phyloP scores from a whole-genome alignment of 2,329 filamentous ascomycete genomes.

The Lachnellula subtilissima region DNA sequence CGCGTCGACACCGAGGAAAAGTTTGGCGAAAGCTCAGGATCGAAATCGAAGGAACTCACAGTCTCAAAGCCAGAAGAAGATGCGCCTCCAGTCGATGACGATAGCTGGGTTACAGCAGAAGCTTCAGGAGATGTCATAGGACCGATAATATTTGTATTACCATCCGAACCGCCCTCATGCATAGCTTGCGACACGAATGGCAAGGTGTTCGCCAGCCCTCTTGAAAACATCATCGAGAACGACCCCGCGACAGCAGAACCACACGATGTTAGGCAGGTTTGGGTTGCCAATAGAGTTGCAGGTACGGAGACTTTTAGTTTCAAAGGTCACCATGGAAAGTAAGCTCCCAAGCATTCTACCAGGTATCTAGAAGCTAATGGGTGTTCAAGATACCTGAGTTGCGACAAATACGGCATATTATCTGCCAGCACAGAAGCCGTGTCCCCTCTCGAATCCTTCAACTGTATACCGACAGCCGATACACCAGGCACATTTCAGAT shows the following conservation, averaged over 20 bases:
- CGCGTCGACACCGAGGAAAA: slow-evolving; percentile 48
- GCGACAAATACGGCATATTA: slow-evolving; percentile 76
- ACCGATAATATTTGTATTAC: slow-evolving; percentile 76
- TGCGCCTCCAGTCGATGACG: slow-evolving; percentile 50
- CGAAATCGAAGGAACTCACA: slow-evolving; percentile 21
- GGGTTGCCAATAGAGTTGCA: slow-evolving; percentile 78
- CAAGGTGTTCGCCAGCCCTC: slow-evolving; percentile 72
- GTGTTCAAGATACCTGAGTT: slow-evolving; percentile 66
- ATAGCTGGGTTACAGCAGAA: slow-evolving; percentile 90
- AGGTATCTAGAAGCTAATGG: background rate
- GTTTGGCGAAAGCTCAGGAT: slow-evolving; percentile 29
- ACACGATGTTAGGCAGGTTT: slow-evolving; percentile 93
- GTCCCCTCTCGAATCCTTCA: slow-evolving; percentile 77
- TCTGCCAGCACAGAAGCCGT: slow-evolving; percentile 77
- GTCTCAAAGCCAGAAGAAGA: slow-evolving; percentile 16
- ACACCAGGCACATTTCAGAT: slow-evolving; percentile 69
- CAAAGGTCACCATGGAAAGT: slow-evolving; percentile 87
- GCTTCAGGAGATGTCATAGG: slow-evolving; percentile 68
- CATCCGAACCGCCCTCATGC: slow-evolving; percentile 67
- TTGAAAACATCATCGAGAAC: slow-evolving; percentile 85
- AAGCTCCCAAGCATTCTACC: slow-evolving; percentile 23
- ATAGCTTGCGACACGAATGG: slow-evolving; percentile 83
- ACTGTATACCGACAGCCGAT: slow-evolving; percentile 57
- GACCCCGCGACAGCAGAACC: slow-evolving; percentile 85
- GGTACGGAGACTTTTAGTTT: slow-evolving; percentile 80